Conservation (phyloP, 2,329 filamentous ascomycete species). For the Aureobasidium sp. region DNA sequence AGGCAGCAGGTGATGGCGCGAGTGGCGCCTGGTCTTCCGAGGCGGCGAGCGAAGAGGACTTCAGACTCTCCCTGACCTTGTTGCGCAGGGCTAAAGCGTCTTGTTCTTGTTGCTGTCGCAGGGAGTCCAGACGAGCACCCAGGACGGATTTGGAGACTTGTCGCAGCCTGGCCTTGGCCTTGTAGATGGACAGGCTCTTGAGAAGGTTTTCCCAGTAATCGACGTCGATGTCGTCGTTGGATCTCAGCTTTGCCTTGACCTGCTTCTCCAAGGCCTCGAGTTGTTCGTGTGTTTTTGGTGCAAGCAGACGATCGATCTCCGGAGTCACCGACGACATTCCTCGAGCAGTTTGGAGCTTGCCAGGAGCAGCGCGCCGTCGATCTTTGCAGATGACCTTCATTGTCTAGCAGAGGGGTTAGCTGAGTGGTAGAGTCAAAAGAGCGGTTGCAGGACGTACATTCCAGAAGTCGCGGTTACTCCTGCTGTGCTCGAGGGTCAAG, state of each 20-base stretch:
- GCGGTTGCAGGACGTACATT: slow-evolving; percentile 40
- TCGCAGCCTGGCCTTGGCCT: slow-evolving; percentile 78
- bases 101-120: slow-evolving; percentile 61
- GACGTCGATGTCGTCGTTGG: slow-evolving; percentile 86
- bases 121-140: slow-evolving; percentile 57
- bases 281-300: slow-evolving; percentile 78
- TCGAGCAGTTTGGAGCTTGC: slow-evolving; percentile 54
- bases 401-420: slow-evolving; percentile 44
- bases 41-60: neutral
- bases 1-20: slow-evolving; percentile 11
- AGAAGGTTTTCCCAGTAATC: slow-evolving; percentile 97
- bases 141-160: slow-evolving; percentile 71
- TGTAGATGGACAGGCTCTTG: slow-evolving; percentile 78
- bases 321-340: slow-evolving; percentile 74
- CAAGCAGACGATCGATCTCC: slow-evolving; percentile 81
- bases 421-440: neutral
- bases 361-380: slow-evolving; percentile 57
- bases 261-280: slow-evolving; percentile 81
- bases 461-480: slow-evolving; percentile 82
- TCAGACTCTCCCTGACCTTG: slow-evolving; percentile 5
- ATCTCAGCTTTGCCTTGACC: slow-evolving; percentile 77
- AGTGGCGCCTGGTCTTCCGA: neutral
- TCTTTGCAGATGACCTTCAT: slow-evolving; percentile 79
- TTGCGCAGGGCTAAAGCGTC: slow-evolving; percentile 48
- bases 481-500: slow-evolving; percentile 69